Percentiles rank a stretch among this genome's conserved stretches.
These are phyloP conservation scores for Sugiyamaella lignohabitans DNA, from an alignment of 805 yeast genomes.

Conservation along the genomic window DNA sequence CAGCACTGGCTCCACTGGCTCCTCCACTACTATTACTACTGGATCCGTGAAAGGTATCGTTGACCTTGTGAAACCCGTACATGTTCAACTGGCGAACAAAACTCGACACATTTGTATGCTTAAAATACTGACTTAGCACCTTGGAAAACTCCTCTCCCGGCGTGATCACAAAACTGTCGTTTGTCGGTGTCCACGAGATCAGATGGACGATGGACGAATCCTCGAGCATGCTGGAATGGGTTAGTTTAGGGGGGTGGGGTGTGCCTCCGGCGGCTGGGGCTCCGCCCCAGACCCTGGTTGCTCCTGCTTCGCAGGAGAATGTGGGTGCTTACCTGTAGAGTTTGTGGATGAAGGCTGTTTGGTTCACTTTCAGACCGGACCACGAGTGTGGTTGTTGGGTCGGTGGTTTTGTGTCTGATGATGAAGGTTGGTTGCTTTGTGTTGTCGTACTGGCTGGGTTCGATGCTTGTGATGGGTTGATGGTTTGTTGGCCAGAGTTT, in stretches of 20 bases:
- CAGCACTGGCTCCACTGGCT: not conserved
- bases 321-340: conserved; percentile 41
- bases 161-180: conserved; percentile 67
- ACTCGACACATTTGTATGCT: conserved; percentile 88
- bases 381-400: not conserved
- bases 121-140: conserved; percentile 66
- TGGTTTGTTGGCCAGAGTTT: no score
- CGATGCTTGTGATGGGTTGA: no score
- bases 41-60: conserved; percentile 30
- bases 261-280: not conserved
- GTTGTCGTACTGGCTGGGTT: no score
- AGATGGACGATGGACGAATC: conserved; percentile 64
- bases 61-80: conserved; percentile 87
- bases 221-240: conserved; percentile 61
- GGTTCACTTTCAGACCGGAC: conserved; percentile 18
- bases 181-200: conserved; percentile 76
- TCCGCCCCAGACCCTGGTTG: not conserved
- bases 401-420: not conserved
- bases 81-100: conserved; percentile 92
- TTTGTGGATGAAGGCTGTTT: conserved; percentile 76
- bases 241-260: no score
- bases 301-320: not conserved
- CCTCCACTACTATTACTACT: not conserved
- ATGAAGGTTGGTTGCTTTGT: no score
- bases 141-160: conserved; percentile 86